Evolutionary conservation across 768 basidiomycete species (phyloP).

Genomic region (Kwoniella sp.): DNA sequence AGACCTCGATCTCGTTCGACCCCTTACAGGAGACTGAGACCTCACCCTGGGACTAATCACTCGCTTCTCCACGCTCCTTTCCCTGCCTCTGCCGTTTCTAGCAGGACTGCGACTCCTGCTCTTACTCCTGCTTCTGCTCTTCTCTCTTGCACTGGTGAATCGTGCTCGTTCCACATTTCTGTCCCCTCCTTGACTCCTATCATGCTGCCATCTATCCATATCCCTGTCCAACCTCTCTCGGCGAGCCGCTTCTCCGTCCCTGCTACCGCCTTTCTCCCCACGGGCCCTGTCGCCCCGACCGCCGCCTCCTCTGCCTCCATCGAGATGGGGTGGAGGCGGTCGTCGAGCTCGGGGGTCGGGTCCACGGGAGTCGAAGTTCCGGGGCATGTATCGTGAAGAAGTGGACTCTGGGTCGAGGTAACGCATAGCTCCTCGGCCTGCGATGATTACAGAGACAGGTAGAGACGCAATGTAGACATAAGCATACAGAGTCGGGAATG

Average conservation of each 20-base stretch:
- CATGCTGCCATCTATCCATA: slow-evolving; percentile 39
- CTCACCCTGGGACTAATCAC: slow-evolving; percentile 29
- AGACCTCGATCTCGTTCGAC: slow-evolving; percentile 22
- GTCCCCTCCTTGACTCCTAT: slow-evolving; percentile 19
- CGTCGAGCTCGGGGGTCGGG: slow-evolving; percentile 25
- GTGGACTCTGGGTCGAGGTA: slow-evolving; percentile 51
- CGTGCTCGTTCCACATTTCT: slow-evolving; percentile 15
- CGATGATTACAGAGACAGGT: no score
- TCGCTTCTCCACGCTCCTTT: slow-evolving; percentile 23
- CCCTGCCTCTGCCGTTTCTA: background rate
- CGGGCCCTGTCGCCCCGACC: background rate
- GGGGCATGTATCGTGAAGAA: slow-evolving; percentile 14
- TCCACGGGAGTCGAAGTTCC: slow-evolving; percentile 31
- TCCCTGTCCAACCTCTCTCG: slow-evolving; percentile 62
- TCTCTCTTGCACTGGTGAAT: slow-evolving; percentile 4
- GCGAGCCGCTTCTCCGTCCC: slow-evolving; percentile 32
- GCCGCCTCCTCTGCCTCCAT: slow-evolving; percentile 17
- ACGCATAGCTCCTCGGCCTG: slow-evolving; percentile 54
- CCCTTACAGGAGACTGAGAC: slow-evolving; percentile 32
- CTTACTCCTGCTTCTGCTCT: slow-evolving; percentile 18
- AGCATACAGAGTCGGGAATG: background rate
- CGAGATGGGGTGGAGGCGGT: slow-evolving; percentile 8
- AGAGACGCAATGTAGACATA: no score
- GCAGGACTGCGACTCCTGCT: slow-evolving; percentile 16
- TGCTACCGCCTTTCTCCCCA: background rate